These are phyloP conservation scores for Durusdinium trenchii DNA, from an alignment of 73 alveolate genomes.

Conservation along the genomic window DNA sequence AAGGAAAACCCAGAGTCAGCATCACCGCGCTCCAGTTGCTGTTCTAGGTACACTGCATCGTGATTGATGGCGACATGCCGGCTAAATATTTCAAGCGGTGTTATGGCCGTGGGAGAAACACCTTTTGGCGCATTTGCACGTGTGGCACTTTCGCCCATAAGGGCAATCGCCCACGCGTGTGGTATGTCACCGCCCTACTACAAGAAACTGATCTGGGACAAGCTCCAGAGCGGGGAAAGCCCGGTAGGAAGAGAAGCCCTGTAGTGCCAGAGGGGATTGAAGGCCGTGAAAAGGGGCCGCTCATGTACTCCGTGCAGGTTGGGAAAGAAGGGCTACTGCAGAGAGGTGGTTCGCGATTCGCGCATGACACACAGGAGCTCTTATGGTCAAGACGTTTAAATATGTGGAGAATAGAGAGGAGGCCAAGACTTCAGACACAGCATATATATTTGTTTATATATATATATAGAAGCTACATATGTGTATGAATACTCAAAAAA, in stretches of 20 bases:
- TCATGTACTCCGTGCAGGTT: no score
- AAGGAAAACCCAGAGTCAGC: neutral
- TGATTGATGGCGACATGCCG: neutral
- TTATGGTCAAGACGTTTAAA: no score
- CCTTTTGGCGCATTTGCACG: neutral
- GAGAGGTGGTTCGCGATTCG: no score
- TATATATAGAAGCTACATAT: no score
- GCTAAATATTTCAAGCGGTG: neutral
- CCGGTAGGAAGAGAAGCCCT: neutral
- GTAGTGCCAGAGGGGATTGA: neutral
- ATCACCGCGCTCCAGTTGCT: neutral
- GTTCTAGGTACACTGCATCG: neutral
- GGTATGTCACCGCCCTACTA: neutral
- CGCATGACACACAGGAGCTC: no score
- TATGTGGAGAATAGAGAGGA: no score
- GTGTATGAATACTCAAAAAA: no score
- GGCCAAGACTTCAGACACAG: no score
- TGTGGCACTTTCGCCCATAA: slow-evolving; percentile 8
- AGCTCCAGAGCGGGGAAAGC: slow-evolving; percentile 6
- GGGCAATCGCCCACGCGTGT: slow-evolving; percentile 45
- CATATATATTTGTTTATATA: no score
- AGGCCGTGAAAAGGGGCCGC: neutral
- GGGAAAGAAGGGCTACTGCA: no score
- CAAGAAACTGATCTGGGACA: neutral
- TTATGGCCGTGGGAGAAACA: neutral